Evolutionary conservation across 2,329 filamentous ascomycete species (phyloP).

Genomic region (Pestalotiopsis sp.): DNA sequence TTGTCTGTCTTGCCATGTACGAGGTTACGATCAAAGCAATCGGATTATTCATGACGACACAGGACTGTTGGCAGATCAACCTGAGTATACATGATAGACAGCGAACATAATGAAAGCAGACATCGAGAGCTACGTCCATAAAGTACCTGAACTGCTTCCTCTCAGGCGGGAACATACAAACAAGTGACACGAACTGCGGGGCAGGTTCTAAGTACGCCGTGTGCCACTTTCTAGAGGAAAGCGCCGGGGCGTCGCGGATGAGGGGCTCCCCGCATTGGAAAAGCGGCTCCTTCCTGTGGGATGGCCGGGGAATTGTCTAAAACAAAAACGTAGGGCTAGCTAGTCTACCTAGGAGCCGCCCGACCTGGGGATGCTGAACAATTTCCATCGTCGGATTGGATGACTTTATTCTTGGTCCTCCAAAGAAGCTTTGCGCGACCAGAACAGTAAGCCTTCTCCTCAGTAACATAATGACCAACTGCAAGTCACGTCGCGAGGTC

Average conservation of each 20-base stretch:
- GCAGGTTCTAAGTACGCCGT: background rate
- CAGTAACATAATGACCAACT: background rate
- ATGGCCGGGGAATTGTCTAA: background rate
- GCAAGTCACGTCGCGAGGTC: background rate
- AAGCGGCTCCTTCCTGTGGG: background rate
- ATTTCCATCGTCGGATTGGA: background rate
- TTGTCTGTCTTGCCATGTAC: background rate
- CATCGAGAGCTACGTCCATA: too few species aligned
- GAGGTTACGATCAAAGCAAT: background rate
- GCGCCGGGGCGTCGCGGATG: background rate
- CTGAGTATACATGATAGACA: too few species aligned
- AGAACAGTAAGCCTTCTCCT: background rate
- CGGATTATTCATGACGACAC: too few species aligned
- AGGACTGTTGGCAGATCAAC: too few species aligned
- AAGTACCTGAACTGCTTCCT: too few species aligned
- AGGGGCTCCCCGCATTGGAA: background rate
- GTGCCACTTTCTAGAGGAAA: background rate
- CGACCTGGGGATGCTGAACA: background rate
- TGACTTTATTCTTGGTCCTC: background rate
- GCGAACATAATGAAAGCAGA: too few species aligned
- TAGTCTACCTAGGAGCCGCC: background rate
- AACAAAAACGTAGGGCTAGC: background rate
- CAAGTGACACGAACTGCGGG: background rate
- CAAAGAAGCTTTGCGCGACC: background rate
- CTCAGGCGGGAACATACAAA: too few species aligned